Conservation (phyloP, 805 yeast species). For the Tetrapisispora iriomotensis region DNA sequence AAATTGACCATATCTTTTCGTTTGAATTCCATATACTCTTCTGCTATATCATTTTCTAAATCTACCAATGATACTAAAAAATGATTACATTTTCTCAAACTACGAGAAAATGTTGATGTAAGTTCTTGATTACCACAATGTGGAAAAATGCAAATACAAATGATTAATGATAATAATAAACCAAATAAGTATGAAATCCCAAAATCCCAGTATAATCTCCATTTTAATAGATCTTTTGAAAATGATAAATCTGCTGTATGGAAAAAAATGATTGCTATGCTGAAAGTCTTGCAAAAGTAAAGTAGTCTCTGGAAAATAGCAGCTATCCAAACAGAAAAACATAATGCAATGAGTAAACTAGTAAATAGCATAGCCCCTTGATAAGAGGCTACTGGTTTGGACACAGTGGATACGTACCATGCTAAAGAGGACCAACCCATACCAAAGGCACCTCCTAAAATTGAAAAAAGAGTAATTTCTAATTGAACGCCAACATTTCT, state of each 20-base stretch:
- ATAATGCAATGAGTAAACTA: conserved; percentile 32
- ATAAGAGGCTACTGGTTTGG: conserved; percentile 32
- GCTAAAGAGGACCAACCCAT: conserved; percentile 38
- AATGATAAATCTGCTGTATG: conserved; percentile 21
- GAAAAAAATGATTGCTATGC: conserved; percentile 31
- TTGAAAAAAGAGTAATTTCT: conserved; percentile 35
- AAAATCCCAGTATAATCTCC: conserved; percentile 34
- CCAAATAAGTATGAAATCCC: conserved; percentile 40
- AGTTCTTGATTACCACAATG: conserved; percentile 32
- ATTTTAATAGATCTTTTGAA: conserved; percentile 16
- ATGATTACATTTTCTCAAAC: conserved; percentile 18
- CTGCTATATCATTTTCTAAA: conserved; percentile 8
- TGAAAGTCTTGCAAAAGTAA: conserved; percentile 31
- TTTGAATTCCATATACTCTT: conserved; percentile 10
- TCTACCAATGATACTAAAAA: conserved; percentile 21
- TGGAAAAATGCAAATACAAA: conserved; percentile 32
- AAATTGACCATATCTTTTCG: conserved; percentile 28
- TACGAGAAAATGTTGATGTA: conserved; percentile 17
- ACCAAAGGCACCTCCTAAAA: conserved; percentile 34
- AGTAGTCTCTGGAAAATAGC: conserved; percentile 33
- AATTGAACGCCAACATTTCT: conserved; percentile 38
- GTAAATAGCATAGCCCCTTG: conserved; percentile 40
- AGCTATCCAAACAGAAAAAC: conserved; percentile 34
- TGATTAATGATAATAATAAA: conserved; percentile 28
- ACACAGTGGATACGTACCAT: conserved; percentile 33